Evolutionary conservation across 2,329 filamentous ascomycete species (phyloP).

Genomic region (Phoma sp.): DNA sequence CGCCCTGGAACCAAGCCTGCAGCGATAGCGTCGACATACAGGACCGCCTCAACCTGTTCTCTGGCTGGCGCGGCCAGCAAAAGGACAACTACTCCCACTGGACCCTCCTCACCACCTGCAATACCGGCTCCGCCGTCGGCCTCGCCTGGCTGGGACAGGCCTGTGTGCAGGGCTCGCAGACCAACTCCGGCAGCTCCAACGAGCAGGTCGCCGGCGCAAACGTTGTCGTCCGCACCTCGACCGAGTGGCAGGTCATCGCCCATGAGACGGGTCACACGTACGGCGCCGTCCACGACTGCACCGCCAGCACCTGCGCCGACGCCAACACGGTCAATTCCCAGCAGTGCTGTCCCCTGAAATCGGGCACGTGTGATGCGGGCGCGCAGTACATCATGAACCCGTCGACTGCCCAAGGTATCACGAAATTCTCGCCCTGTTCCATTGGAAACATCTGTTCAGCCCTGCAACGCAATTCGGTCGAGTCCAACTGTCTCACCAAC

Average conservation of each 20-base stretch:
- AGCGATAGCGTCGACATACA: slow-evolving; percentile 67
- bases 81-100: slow-evolving; percentile 88
- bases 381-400: slow-evolving; percentile 96
- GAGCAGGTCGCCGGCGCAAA: slow-evolving; percentile 87
- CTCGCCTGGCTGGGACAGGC: slow-evolving; percentile 92
- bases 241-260: slow-evolving; percentile 94
- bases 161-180: slow-evolving; percentile 67
- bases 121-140: slow-evolving; percentile 83
- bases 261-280: slow-evolving; percentile 96
- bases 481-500: slow-evolving; percentile 77
- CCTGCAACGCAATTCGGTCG: slow-evolving; percentile 77
- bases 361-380: slow-evolving; percentile 72
- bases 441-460: slow-evolving; percentile 94
- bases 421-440: slow-evolving; percentile 82
- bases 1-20: slow-evolving; percentile 86
- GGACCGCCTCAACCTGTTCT: slow-evolving; percentile 84
- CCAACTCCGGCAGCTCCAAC: slow-evolving; percentile 54
- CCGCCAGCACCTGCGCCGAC: slow-evolving; percentile 68
- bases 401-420: slow-evolving; percentile 75
- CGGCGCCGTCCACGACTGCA: slow-evolving; percentile 94
- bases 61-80: slow-evolving; percentile 80
- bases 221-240: slow-evolving; percentile 81
- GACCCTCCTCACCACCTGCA: slow-evolving; percentile 84
- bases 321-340: slow-evolving; percentile 65
- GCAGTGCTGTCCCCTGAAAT: slow-evolving; percentile 81